phyloP scores from a whole-genome alignment of 1,284 basidiomycete species.

The Xanthoconium separans region DNA sequence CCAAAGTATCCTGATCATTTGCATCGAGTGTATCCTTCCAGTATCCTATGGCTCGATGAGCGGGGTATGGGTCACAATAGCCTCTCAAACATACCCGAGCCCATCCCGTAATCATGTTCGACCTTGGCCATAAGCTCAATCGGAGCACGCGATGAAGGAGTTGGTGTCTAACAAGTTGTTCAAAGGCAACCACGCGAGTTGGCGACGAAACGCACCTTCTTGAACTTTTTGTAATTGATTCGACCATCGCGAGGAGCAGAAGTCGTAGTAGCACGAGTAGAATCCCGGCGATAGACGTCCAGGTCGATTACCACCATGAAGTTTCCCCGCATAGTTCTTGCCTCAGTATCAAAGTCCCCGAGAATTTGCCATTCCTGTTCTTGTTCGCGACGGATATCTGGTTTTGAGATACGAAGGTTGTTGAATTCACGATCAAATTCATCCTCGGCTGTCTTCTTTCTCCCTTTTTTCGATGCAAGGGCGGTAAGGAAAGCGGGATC shows the following conservation, averaged over 20 bases:
- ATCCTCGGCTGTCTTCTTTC: constrained; percentile 71
- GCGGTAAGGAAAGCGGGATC: constrained; percentile 71
- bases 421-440: constrained; percentile 85
- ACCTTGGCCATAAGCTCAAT: constrained; percentile 55
- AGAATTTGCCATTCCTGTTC: constrained; percentile 64
- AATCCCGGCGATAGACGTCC: constrained; percentile 43
- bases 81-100: constrained; percentile 40
- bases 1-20: constrained; percentile 14
- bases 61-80: not conserved
- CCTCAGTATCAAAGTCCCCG: constrained; percentile 68
- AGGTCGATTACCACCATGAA: constrained; percentile 84
- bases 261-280: constrained; percentile 20
- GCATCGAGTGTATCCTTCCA: constrained; percentile 43
- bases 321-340: constrained; percentile 68
- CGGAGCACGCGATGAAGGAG: constrained; percentile 33
- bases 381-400: constrained; percentile 45
- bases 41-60: constrained; percentile 40
- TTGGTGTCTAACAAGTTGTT: constrained; percentile 30
- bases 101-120: constrained; percentile 57
- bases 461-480: constrained; percentile 69
- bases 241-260: constrained; percentile 49
- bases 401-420: constrained; percentile 73
- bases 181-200: not conserved
- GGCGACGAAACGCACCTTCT: constrained; percentile 51
- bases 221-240: constrained; percentile 87